Evolutionary conservation across 257 asterid species (phyloP).

Genomic region (Oldenlandia corymbosa): DNA sequence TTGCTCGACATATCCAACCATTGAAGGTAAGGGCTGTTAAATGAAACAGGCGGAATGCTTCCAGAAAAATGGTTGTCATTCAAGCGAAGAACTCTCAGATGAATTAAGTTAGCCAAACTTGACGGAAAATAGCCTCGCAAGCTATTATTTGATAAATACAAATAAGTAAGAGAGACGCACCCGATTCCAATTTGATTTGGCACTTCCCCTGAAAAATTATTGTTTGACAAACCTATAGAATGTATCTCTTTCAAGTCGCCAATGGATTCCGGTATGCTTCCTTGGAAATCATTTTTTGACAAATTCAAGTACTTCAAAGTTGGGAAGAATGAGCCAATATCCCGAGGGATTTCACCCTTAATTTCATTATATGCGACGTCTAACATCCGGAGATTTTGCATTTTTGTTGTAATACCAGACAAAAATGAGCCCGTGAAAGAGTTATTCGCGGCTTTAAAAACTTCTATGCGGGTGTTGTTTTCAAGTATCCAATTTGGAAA

Average conservation of each 20-base stretch:
- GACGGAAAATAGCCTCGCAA: not conserved
- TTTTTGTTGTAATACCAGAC: not conserved
- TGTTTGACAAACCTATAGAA: slow-evolving; percentile 10
- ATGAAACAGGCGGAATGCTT: too few relatives aligned
- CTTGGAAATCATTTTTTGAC: slow-evolving; percentile 5
- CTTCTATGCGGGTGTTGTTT: slow-evolving; percentile 6
- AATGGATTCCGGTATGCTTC: slow-evolving; percentile 4
- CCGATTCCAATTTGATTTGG: not conserved
- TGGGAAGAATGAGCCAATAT: slow-evolving; percentile 5
- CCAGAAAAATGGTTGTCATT: not conserved
- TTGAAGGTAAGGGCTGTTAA: not conserved
- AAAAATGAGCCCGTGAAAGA: not conserved
- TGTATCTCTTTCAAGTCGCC: slow-evolving; percentile 1
- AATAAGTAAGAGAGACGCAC: not conserved
- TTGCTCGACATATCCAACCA: slow-evolving; percentile 7
- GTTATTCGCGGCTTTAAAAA: slow-evolving; percentile 1
- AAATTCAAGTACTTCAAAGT: not conserved
- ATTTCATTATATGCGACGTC: slow-evolving; percentile 4
- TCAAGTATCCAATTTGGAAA: slow-evolving; percentile 12
- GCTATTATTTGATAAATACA: not conserved
- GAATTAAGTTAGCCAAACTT: not conserved
- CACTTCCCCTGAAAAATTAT: slow-evolving; percentile 7
- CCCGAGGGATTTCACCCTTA: not conserved
- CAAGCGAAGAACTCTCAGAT: not conserved
- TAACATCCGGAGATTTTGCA: not conserved